Percentiles rank a stretch among this genome's conserved stretches.
Evolutionary conservation across 768 basidiomycete species (phyloP).

Genomic region (Mycena leptocephala): DNA sequence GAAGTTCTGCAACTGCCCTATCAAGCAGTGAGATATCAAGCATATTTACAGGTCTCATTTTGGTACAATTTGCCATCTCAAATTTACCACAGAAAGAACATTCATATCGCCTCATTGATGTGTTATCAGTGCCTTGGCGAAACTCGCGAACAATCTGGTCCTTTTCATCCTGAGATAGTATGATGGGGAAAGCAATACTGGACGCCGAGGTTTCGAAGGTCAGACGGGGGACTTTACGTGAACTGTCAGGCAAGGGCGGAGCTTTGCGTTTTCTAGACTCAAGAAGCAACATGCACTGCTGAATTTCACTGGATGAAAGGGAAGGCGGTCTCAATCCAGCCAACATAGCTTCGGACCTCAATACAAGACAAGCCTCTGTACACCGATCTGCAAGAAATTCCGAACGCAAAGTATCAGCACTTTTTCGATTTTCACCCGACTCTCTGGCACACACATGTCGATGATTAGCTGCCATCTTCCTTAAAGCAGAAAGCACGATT

Average conservation of each 20-base stretch:
- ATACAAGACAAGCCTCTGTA: not conserved
- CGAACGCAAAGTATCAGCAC: not conserved
- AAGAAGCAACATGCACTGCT: not conserved
- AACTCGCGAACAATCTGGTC: constrained; percentile 19
- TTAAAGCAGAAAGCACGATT: not conserved
- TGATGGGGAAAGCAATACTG: not conserved
- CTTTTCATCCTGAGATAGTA: constrained; percentile 18
- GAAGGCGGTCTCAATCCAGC: not conserved
- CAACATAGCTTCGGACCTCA: not conserved
- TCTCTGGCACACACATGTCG: not conserved
- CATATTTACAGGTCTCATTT: not conserved
- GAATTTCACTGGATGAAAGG: not conserved
- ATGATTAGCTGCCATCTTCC: not conserved
- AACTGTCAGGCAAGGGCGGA: not conserved
- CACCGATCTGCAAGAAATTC: constrained; percentile 7
- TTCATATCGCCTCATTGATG: not conserved
- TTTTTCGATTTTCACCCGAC: not conserved
- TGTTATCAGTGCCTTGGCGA: not conserved
- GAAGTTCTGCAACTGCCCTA: constrained; percentile 8
- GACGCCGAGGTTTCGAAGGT: not conserved
- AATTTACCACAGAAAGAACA: constrained; percentile 24
- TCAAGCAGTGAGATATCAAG: constrained; percentile 28
- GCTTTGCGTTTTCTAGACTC: not conserved
- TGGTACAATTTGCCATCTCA: not conserved
- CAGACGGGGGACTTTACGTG: too few relatives aligned